Evolutionary conservation across 1,139 yeast species (phyloP), one percentile per base, ranked within the genome.

Genomic region (Pichia cactophila): DNA sequence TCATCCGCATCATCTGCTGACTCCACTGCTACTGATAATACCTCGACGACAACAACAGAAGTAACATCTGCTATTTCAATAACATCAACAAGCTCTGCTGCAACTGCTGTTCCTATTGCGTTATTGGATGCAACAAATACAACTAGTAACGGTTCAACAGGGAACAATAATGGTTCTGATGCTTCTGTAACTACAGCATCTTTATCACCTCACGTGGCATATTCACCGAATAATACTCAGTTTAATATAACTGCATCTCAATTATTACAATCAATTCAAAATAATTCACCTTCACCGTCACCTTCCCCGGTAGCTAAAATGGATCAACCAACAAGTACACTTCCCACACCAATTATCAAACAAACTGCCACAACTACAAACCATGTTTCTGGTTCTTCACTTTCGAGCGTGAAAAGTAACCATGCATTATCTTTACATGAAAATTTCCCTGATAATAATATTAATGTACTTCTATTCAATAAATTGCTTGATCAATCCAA

Each of bases 401-500:
- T 38, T 20, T n/a, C 26, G 9, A 35, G 43, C 20, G 39, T 41
- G 6, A 38, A 38, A 38, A 38, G 33, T 14, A 31, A 12, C 10
- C 14, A 17, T 16, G 8, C 36, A 8, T 17, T 20, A 17, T 3
- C 23, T 2, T 4, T 9, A 7, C 4, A 4, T n/a, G 28, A 37
- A 20, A 35, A 20, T 7, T 47, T 45, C 16, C 26, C 53, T 6
- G 46, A 42, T 17, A 52, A 45, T 39, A 45, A 42, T 35, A 53
- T 64, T 41, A 65, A 63, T 44, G 51, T 62, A 4, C 42, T 52
- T 7, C 46, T 85, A 4, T 72, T 90, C 54, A 72, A 78, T 54
- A 86, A 84, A 58, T 69, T 90, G 43, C 70, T 90, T 54, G 95
- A 88, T 61, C 96, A 90, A 61, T 88, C 82, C 52, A 96, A 89